Conservation (phyloP, 2,329 filamentous ascomycete species). For the Penicillium paneum region DNA sequence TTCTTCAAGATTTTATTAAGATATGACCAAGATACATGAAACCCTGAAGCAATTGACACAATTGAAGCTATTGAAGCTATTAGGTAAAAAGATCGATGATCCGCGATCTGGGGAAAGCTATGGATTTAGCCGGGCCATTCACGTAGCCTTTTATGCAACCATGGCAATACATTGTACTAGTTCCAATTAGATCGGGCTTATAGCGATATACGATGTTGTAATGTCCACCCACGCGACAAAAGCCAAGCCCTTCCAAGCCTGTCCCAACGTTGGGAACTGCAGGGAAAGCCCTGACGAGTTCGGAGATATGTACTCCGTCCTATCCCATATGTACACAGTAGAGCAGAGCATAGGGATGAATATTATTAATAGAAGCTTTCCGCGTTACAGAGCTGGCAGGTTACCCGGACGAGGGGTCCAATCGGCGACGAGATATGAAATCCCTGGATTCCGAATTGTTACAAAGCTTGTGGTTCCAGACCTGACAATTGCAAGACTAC, state of each 20-base stretch:
- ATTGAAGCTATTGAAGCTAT: background rate
- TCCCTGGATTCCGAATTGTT: constrained; percentile 10
- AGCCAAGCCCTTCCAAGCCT: background rate
- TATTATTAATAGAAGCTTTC: constrained; percentile 8
- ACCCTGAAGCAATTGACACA: background rate
- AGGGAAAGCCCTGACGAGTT: background rate
- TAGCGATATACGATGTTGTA: background rate
- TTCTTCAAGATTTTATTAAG: background rate
- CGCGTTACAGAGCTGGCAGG: background rate
- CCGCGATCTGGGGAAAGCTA: constrained; percentile 9
- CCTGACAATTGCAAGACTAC: background rate
- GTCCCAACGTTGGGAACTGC: constrained; percentile 11
- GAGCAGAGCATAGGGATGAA: constrained; percentile 1
- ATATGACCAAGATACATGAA: background rate
- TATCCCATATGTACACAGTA: constrained; percentile 5
- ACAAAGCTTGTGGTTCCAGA: constrained; percentile 1
- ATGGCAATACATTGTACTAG: background rate
- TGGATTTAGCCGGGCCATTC: background rate
- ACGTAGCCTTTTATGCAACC: background rate
- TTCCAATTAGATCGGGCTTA: background rate
- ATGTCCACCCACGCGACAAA: background rate
- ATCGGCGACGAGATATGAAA: background rate
- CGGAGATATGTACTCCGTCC: background rate
- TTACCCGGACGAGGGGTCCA: constrained; percentile 3
- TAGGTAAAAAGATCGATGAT: background rate